A percentile compares a stretch with the other conserved stretches of the same genome.
phyloP scores from a whole-genome alignment of 257 asterid genomes.

The Coffea canephora region DNA sequence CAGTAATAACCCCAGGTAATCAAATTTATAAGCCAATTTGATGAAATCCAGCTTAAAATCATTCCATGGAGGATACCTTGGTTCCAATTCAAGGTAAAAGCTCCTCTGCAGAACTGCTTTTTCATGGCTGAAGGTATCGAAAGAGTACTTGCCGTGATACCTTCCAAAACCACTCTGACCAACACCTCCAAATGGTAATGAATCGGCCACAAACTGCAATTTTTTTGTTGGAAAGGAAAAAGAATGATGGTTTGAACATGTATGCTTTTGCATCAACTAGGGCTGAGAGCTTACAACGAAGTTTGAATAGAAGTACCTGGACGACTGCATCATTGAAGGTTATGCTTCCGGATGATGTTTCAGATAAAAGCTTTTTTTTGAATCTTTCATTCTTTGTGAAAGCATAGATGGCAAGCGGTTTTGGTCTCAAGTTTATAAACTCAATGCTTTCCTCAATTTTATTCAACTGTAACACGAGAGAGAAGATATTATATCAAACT shows the following conservation, averaged over 20 bases:
- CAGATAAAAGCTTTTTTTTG: constrained; percentile 56
- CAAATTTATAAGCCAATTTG: constrained; percentile 52
- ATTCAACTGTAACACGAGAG: constrained; percentile 47
- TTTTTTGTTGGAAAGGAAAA: not conserved
- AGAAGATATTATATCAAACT: not conserved
- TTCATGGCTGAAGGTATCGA: constrained; percentile 89
- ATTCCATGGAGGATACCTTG: constrained; percentile 94
- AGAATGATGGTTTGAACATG: not conserved
- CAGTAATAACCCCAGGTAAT: constrained; percentile 51
- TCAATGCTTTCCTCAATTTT: constrained; percentile 78
- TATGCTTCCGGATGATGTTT: constrained; percentile 83
- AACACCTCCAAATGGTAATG: constrained; percentile 84
- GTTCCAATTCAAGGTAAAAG: constrained; percentile 62
- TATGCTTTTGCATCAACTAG: not conserved
- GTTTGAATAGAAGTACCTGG: constrained; percentile 44
- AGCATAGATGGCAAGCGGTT: constrained; percentile 81
- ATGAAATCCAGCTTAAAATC: constrained; percentile 76
- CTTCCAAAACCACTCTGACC: constrained; percentile 84
- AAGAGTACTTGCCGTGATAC: constrained; percentile 88
- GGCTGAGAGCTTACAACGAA: not conserved
- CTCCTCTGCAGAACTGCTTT: constrained; percentile 69
- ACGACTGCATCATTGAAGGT: constrained; percentile 75
- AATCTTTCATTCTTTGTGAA: constrained; percentile 62
- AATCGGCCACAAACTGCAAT: constrained; percentile 66
- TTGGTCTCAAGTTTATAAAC: constrained; percentile 62